phyloP scores from a whole-genome alignment of 352 stramenopile species.

The Phytophthora boehmeriae region DNA sequence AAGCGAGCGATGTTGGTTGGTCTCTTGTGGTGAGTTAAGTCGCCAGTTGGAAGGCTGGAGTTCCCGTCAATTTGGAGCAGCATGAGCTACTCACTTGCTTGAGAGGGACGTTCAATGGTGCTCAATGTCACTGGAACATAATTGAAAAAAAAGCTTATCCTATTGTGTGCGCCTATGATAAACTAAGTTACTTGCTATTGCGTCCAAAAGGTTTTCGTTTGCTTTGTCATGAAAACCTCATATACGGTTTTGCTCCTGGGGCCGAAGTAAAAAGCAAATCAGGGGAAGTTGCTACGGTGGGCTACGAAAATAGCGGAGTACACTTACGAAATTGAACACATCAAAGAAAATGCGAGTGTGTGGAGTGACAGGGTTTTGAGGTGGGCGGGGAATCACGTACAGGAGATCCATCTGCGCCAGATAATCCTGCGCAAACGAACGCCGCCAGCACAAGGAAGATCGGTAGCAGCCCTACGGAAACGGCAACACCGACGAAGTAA shows the following conservation, averaged over 20 bases:
- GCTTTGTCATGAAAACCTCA: neutral
- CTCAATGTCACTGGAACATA: slow-evolving; percentile 8
- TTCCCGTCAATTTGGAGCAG: neutral
- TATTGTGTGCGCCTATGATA: neutral
- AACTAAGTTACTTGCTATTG: neutral
- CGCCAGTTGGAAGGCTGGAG: neutral
- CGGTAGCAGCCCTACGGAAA: neutral
- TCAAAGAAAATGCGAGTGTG: neutral
- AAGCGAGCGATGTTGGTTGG: neutral
- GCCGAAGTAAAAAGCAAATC: neutral
- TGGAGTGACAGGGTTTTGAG: slow-evolving; percentile 5
- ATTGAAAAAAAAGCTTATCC: slow-evolving; percentile 2
- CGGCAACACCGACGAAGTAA: neutral
- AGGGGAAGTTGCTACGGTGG: neutral
- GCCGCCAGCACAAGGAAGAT: neutral
- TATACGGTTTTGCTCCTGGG: neutral
- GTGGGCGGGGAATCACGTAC: neutral
- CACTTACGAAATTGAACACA: slow-evolving; percentile 4
- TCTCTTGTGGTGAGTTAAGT: neutral
- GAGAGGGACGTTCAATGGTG: neutral
- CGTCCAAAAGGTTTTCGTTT: neutral
- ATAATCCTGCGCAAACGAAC: neutral
- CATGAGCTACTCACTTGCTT: neutral
- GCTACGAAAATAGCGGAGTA: neutral
- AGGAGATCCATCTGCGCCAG: neutral